Base-by-base conservation (phyloP, 306 rosid genomes). In the Prunus campanulata region DNA sequence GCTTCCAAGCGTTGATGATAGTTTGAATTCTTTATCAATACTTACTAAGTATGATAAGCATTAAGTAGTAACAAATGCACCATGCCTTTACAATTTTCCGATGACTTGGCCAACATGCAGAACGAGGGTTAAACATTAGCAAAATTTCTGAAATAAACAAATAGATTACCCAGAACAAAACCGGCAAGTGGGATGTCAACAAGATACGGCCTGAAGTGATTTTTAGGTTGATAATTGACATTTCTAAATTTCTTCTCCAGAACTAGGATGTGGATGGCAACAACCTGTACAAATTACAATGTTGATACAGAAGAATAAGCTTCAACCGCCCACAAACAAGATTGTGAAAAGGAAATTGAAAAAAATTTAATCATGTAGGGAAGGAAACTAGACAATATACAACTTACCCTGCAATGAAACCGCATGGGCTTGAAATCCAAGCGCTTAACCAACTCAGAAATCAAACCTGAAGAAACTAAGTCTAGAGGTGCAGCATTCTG, bases 101-200 rank as follows among this genome's bases (percentile, higher is more conserved):
- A 39, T 39, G 44, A 39, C 44, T 39, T 39, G 44, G 44, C 44
- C 44, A 39, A 39, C 44, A 39, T 39, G 57, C 19, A 52, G 22
- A 52, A 52, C 57, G 57, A 18, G 57, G 18, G 57, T 52, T 6
- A 18, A 52, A 52, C 22, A 52, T 3, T 3, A 14, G 20, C 11
- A 0, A 52, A 52, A 52, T 15, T 18, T 19, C 46, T 12, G 7
- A 35, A 56, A 60, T 60, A 66, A 75, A 72, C 48, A 70, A 59
- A 60, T 52, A 80, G 78, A 88, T 78, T 84, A 92, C 98, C 98
- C 86, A 95, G 74, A 75, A 90, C 71, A 86, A 92, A 95, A 83
- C 91, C 85, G 77, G 97, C 97, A 75, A 95, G 84, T 2, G 95
- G 91, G 81, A 95, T 88, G 83, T 89, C 88, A 77, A 91, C 69